Base-by-base conservation (phyloP, 306 rosid species). In the Glycine soja region DNA sequence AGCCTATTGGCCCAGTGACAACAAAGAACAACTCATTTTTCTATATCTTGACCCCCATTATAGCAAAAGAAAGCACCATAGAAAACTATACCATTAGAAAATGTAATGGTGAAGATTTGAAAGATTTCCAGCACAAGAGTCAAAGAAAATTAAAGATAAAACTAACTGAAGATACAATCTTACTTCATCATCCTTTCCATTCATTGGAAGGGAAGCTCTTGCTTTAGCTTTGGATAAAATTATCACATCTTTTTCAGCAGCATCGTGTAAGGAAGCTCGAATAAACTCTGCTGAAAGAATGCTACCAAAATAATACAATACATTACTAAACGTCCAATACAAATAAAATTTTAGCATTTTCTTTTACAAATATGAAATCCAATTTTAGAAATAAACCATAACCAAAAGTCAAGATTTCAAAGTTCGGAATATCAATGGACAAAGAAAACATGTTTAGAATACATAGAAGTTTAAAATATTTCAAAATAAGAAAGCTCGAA, bases 281-380 rank as follows among this genome's bases (percentile, higher is more conserved):
- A 96, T 84, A 88, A 96, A 96, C 83, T 96, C 99, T 74, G 97
- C 93, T 14, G 98, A 92, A 89, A 96, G 99, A 90, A 96, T 96
- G 91, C 99, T 96, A 85, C 93, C 90, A 85, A 83, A 89, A 84
- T 47, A 91, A 88, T 72, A 75, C 74, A 92, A 86, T 77, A 71
- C 78, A 85, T 88, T 79, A 90, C 83, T 75, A 76, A 65, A 80
- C 15, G 66, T 64, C 47, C 13, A 10, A 40, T 13, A 59, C 5
- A 32, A 24, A 24, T 47, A 79, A 46, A 30, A 69, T 42, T 75
- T 40, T 72, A 34, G 52, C 14, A 69, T 64, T 86, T 46, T 70
- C 66, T 10, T 68, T 48, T 66, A 74, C 53, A 24, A 75, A 64
- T 15, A 56, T 11, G 40, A 14, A 54, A 69, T 48, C 40, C 40